Evolutionary conservation across 2,329 filamentous ascomycete genomes (phyloP).

Genomic region (Aaosphaeria arxii): DNA sequence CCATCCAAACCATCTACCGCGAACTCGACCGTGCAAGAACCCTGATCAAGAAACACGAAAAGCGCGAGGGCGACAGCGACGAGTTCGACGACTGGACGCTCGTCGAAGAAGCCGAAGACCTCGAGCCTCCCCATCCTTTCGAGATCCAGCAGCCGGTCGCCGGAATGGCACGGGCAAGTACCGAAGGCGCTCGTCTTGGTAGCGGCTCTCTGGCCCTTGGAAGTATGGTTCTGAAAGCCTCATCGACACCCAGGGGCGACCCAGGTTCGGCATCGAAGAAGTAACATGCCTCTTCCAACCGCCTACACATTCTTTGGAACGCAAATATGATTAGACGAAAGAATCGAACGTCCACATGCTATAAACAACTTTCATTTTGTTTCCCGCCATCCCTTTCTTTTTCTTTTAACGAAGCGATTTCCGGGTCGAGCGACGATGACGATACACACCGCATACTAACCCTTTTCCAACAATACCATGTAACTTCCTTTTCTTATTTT

Average conservation of each 20-base stretch:
- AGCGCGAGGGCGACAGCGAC: constrained; percentile 43
- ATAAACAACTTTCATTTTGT: no score
- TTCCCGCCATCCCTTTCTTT: no score
- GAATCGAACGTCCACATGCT: no score
- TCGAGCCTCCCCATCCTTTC: constrained; percentile 16
- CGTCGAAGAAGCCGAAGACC: constrained; percentile 61
- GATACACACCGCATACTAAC: no score
- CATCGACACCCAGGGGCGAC: not conserved
- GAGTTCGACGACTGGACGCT: constrained; percentile 90
- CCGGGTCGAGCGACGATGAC: no score
- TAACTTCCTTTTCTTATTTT: no score
- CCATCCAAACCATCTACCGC: constrained; percentile 89
- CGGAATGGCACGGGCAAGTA: constrained; percentile 14
- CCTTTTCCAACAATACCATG: no score
- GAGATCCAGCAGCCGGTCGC: constrained; percentile 17
- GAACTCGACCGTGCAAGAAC: constrained; percentile 90
- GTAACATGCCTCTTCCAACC: no score
- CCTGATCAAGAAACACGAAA: constrained; percentile 64
- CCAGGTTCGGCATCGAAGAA: no score
- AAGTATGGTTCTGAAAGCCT: constrained; percentile 27
- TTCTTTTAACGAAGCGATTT: no score
- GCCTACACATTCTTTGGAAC: no score
- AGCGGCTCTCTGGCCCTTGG: constrained; percentile 23
- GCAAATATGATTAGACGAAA: no score
- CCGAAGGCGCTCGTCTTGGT: constrained; percentile 17